Evolutionary conservation across 345 rosid species (phyloP).

Genomic region (Eucalyptus virginea): DNA sequence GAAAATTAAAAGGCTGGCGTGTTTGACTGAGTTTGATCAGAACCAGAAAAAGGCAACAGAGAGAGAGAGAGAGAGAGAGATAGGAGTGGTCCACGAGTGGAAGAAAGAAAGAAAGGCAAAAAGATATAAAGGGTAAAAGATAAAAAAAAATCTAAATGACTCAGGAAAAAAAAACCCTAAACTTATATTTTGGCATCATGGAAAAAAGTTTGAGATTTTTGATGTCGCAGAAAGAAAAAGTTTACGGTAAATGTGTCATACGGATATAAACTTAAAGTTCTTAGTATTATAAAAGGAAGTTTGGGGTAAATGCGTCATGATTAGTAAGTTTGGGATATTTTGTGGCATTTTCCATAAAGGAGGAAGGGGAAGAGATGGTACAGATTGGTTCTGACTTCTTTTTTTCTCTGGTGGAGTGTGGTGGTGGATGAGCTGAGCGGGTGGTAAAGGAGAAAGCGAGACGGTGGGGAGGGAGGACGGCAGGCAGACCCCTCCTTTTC

Average conservation of each 20-base stretch:
- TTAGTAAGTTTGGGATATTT: too few relatives aligned
- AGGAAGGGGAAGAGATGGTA: neutral
- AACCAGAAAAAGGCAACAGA: neutral
- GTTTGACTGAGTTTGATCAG: neutral
- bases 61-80: neutral
- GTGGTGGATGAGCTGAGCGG: neutral
- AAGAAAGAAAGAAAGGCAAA: neutral
- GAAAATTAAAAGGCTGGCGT: neutral
- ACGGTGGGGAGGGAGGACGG: neutral
- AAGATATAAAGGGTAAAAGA: neutral
- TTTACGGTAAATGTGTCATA: fast-evolving
- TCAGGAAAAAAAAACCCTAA: fast-evolving
- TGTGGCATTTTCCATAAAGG: too few relatives aligned
- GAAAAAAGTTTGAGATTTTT: too few relatives aligned
- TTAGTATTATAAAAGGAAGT: too few relatives aligned
- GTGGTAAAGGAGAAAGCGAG: neutral
- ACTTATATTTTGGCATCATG: too few relatives aligned
- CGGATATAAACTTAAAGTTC: fast-evolving
- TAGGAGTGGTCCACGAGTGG: neutral
- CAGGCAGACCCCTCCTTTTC: neutral
- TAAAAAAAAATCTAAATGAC: too few relatives aligned
- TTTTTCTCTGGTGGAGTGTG: neutral
- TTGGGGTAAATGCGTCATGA: too few relatives aligned
- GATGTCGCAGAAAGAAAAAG: fast-evolving
- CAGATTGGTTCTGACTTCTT: neutral